A percentile compares a stretch with the other conserved stretches of the same genome.
Conservation (phyloP, 257 asterid species). For the Jaltomata sinuosa region DNA sequence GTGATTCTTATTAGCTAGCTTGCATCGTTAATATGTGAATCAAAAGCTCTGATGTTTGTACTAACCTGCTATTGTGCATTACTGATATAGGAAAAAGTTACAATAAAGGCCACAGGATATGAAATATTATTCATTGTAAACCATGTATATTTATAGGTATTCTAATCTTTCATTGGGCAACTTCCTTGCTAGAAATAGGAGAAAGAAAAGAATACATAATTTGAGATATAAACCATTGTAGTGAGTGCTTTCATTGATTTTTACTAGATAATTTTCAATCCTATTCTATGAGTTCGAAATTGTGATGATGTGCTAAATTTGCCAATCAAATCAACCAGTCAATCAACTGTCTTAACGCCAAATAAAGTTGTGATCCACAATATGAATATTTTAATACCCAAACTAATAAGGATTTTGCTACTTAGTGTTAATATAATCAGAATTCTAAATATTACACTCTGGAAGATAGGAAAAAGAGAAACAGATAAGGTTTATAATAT, state of each 20-base stretch:
- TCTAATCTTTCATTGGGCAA: background rate
- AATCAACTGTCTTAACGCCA: background rate
- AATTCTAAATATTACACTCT: background rate
- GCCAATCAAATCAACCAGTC: background rate
- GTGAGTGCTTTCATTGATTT: background rate
- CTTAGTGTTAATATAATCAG: background rate
- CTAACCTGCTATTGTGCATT: background rate
- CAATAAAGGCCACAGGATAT: background rate
- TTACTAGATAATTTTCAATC: background rate
- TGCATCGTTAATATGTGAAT: background rate
- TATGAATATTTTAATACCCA: background rate
- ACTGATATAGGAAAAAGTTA: background rate
- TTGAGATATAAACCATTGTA: background rate
- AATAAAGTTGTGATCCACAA: background rate
- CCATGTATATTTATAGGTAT: background rate
- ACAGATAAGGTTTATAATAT: background rate
- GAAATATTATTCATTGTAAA: background rate
- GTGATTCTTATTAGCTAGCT: background rate
- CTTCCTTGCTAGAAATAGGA: background rate
- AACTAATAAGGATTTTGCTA: background rate
- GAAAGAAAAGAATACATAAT: background rate
- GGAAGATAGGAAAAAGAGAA: background rate
- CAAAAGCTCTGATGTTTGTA: background rate
- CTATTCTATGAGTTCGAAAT: background rate
- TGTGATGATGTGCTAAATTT: background rate